Evolutionary conservation across 192 early-diverging fungal species (phyloP), one percentile per base, ranked within the genome.

Genomic region (Backusella luteola): DNA sequence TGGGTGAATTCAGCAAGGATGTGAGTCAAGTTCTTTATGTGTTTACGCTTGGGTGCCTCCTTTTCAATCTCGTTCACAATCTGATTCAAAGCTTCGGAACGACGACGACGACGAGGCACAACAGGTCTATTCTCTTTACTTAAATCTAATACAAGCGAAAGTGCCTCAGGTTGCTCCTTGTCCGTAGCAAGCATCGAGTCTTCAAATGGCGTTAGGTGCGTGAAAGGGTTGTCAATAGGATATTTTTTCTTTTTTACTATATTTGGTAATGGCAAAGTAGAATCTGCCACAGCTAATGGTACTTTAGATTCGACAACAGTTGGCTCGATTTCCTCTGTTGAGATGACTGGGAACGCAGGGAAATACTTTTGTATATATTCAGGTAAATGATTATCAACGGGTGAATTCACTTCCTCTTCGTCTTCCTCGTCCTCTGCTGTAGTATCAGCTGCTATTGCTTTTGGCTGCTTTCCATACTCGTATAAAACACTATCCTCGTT

Each of bases 181-280:
- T 79, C 78, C 9, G 78, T 56, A 34, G 69, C 72, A 42, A 81
- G 34, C 67, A 42, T 70, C 3, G 80, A 81, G 34, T 81, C 80
- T 23, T 81, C 80, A 53, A 53, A 78, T 15, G 80, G 73, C 34
- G 72, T 81, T 38, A 75, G 68, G 69, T 81, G 76, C 3, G 69
- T 77, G 34, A 78, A 81, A 9, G 80, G 80, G 41, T 81, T 79
- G 11, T 69, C 69, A 49, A 79, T 79, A n/a, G 78, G 78, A 23
- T 75, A 41, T 35, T 79, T 79, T 44, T 56, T 68, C 21, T 68
- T 74, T 44, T 69, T 74, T 6, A 79, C 78, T 35, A 68, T 34
- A 4, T 70, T 46, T 66, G 77, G 35, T 44, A 66, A 44, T 39
- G 76, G 34, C 38, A 41, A 12, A 29, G 34, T 26, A 9, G 52